Conservation (phyloP, 2,329 filamentous ascomycete genomes). For the Mycosphaerella arachidis region DNA sequence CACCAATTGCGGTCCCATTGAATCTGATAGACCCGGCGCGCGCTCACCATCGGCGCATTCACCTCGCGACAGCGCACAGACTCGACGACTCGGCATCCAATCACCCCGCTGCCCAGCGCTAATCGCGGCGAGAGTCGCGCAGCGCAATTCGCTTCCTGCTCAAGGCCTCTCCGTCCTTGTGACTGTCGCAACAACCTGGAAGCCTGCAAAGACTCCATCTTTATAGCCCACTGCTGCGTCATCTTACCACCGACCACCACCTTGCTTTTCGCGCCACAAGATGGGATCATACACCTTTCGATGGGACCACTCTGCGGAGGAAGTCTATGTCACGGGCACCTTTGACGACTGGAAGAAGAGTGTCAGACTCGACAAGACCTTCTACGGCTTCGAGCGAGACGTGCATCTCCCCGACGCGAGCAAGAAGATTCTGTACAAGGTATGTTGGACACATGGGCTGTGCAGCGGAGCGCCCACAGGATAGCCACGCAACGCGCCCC, state of each 20-base stretch:
- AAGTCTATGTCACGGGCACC: slow-evolving; percentile 91
- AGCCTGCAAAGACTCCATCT: neutral
- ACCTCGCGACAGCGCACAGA: neutral
- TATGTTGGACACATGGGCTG: slow-evolving; percentile 41
- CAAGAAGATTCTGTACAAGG: slow-evolving; percentile 91
- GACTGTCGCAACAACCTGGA: neutral
- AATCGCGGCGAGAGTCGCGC: neutral
- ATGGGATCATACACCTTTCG: slow-evolving; percentile 2
- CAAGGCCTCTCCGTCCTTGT: neutral
- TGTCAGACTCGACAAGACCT: slow-evolving; percentile 73
- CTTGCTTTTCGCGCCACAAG: neutral
- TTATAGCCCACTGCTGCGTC: neutral
- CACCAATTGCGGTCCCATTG: neutral
- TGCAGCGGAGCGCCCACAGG: neutral
- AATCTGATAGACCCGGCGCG: neutral
- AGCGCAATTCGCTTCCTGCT: neutral
- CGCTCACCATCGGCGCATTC: neutral
- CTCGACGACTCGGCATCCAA: neutral
- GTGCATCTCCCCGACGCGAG: slow-evolving; percentile 61
- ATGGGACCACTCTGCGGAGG: slow-evolving; percentile 61
- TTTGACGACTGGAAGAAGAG: slow-evolving; percentile 94
- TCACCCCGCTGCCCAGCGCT: neutral
- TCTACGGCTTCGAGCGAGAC: slow-evolving; percentile 70
- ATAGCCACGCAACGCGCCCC: neutral
- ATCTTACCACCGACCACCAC: neutral